Base-by-base conservation (phyloP, 352 stramenopile species). In the Phytophthora sansomeana region DNA sequence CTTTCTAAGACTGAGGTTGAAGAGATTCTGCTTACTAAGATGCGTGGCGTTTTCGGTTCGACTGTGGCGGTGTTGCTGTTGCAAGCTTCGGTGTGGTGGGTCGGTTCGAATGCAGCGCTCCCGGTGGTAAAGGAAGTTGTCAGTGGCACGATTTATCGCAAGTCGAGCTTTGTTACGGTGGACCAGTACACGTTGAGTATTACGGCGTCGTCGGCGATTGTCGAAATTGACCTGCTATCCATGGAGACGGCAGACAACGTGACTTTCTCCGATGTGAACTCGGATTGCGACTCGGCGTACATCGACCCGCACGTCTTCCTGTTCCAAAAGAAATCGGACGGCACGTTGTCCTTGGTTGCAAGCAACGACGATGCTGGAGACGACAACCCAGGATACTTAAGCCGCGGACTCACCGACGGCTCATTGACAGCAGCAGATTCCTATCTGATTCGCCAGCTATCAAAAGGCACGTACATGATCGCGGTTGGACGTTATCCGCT, bases 221-320 rank as follows among this genome's bases (percentile, higher is more conserved):
- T 92, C 29, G 80, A 91, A 58, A 83, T 92, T 42, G 77, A 92
- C 58, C 60, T 91, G 44, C 57, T 92, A 21, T 89, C 84, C 13
- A 81, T 83, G 71, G 84, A 91, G 67, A 89, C 80, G 6, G 56
- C 56, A 26, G 48, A 78, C 43, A 78, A 78, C 50, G 32, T 48
- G 44, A 74, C 60, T 2, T 78, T 78, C 21, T 49, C 66, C 0
- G 84, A 92, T 47, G 81, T 92, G 10, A 92, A 92, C 60, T 29
- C 30, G 6, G 80, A 92, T 54, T 92, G 84, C 43, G 84, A 92
- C 66, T 92, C 81, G 58, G 80, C 81, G 1, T 91, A 75, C 61
- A 90, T 92, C 39, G 81, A 91, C 68, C 85, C 84, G 16, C 77
- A 90, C 30, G 63, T 91, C 10, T 81, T 73, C 42, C 56, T 91